Evolutionary conservation across 1,284 basidiomycete species (phyloP).

Genomic region (Apiotrichum veenhuisii): DNA sequence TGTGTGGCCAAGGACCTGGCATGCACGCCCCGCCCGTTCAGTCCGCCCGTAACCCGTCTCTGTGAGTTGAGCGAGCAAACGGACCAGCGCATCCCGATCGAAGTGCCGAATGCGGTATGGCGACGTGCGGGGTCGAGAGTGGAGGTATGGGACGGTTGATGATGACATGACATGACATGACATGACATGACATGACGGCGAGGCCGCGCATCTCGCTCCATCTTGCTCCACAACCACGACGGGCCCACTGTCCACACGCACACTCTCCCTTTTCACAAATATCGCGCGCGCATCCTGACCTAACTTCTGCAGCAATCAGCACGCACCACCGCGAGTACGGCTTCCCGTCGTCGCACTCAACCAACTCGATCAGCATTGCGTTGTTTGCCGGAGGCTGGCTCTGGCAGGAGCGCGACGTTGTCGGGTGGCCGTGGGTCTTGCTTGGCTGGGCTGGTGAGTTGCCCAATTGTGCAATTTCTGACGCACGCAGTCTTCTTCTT

Average conservation of each 20-base stretch:
- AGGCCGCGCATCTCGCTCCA: no score
- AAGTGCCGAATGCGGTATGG: no score
- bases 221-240: no score
- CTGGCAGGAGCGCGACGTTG: conserved; percentile 20
- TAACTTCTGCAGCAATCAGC: conserved; percentile 62
- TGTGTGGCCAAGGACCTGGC: conserved; percentile 85
- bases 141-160: no score
- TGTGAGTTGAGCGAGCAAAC: conserved; percentile 30
- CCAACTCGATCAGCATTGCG: conserved; percentile 84
- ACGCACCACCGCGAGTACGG: conserved; percentile 65
- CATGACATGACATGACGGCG: no score
- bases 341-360: conserved; percentile 94
- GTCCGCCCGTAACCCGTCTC: conserved; percentile 82
- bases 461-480: neutral
- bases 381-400: conserved; percentile 58
- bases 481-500: conserved; percentile 52
- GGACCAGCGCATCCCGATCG: no score
- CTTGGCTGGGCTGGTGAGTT: conserved; percentile 30
- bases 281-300: neutral
- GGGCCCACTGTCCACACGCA: no score
- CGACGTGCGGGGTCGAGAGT: no score
- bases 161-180: no score
- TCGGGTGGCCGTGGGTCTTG: conserved; percentile 17
- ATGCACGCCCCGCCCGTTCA: conserved; percentile 85
- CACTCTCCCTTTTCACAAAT: neutral